A percentile compares a stretch with the other conserved stretches of the same genome.
Evolutionary conservation across 441 rosid species (phyloP).

Genomic region (Croton laevigatus): DNA sequence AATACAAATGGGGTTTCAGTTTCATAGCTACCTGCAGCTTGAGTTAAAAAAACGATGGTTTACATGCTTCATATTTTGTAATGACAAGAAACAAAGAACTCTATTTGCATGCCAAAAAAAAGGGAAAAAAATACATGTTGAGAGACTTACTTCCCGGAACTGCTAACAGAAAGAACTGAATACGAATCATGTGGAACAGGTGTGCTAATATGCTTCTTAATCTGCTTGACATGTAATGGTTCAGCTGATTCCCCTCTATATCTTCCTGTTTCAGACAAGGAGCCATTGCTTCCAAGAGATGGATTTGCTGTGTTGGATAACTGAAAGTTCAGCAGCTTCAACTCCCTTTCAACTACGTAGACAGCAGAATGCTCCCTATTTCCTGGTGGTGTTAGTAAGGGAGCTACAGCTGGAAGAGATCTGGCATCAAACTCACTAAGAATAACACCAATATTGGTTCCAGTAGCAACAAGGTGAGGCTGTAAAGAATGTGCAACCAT

Average conservation of each 20-base stretch:
- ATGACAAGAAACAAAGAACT: constrained; percentile 11
- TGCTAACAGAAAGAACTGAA: constrained; percentile 93
- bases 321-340: constrained; percentile 87
- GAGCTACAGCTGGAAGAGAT: constrained; percentile 91
- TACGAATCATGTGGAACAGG: constrained; percentile 97
- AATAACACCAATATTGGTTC: constrained; percentile 93
- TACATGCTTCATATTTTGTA: constrained; percentile 1
- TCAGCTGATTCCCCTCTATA: constrained; percentile 76
- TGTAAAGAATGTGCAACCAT: constrained; percentile 98
- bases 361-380: constrained; percentile 94
- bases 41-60: neutral
- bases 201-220: constrained; percentile 83
- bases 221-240: constrained; percentile 77
- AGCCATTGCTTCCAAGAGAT: constrained; percentile 87
- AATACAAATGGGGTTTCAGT: neutral
- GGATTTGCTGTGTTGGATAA: constrained; percentile 72
- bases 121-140: constrained; percentile 20
- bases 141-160: constrained; percentile 90
- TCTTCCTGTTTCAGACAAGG: constrained; percentile 79
- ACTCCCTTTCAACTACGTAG: constrained; percentile 82
- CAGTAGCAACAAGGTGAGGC: constrained; percentile 98
- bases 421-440: constrained; percentile 92
- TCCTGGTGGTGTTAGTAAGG: constrained; percentile 75
- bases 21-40: neutral
- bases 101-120: constrained; percentile 13